Evolutionary conservation across 2,329 filamentous ascomycete species (phyloP), one percentile per base, ranked within the genome.

Genomic region (Aspergillus texensis): DNA sequence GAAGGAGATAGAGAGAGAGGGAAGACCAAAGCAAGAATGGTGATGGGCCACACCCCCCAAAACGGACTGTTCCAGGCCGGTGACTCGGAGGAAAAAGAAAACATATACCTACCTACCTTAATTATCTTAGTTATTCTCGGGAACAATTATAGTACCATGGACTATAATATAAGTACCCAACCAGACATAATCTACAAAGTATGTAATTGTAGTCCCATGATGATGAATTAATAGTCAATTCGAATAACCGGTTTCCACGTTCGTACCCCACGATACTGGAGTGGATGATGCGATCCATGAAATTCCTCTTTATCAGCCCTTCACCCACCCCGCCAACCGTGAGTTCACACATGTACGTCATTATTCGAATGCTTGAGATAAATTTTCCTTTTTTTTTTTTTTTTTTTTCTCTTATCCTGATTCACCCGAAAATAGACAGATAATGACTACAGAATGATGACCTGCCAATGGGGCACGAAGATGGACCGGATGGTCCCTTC

Each of bases 1-100:
- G 61, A 59, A 62, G 56, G 56, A 57, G 28, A 41, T 36, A 55
- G 67, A 72, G 56, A 57, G 41, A 71, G 66, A 71, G 71, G 68
- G 68, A 70, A 70, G 63, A 63, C n/a, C 16, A 30, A n/a, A 32
- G 36, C 55, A 28, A 21, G 52, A 19, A 26, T 21, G 26, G 28
- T 34, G 21, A 16, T 36, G 34, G 34, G 34, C 34, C 34, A 36
- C 34, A 36, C 34, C 19, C 48, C 32, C n/a, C n/a, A 9, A 24
- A 14, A 55, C 52, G n/a, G 52, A 39, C 34, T 55, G 32, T 39
- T 55, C 52, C 52, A 55, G 52, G 52, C 34, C 34, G 52, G 24
- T 34, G 52, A 55, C 32, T 39, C 32, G 19, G 32, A 32, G n/a
- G 32, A 57, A n/a, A 52, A 39, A n/a, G 11, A 52, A 48, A 50